Evolutionary conservation across 768 basidiomycete species (phyloP).

Genomic region (Hypholoma sublateritium): DNA sequence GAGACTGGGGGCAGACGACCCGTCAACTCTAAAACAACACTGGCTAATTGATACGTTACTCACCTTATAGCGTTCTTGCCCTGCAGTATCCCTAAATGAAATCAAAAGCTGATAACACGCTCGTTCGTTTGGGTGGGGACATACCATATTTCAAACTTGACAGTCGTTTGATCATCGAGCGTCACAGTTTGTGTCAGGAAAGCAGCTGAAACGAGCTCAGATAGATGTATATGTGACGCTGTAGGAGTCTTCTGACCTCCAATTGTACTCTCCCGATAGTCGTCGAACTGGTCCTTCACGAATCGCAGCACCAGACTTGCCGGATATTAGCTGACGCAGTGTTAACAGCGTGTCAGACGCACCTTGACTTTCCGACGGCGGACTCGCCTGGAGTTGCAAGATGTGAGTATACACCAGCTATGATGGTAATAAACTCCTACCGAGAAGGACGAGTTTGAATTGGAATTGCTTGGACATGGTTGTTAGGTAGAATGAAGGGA

Average conservation of each 20-base stretch:
- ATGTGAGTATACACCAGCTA: constrained; percentile 4
- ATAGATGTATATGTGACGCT: constrained; percentile 1
- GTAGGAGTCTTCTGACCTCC: constrained; percentile 54
- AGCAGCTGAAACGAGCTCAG: constrained; percentile 60
- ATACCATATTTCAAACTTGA: constrained; percentile 99
- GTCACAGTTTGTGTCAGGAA: constrained; percentile 98
- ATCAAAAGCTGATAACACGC: constrained; percentile 1
- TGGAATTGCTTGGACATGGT: constrained; percentile 91
- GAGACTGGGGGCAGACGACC: constrained; percentile 28
- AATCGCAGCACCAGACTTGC: constrained; percentile 89
- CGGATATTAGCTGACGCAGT: constrained; percentile 24
- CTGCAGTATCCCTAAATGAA: constrained; percentile 82
- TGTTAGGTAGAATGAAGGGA: constrained; percentile 25
- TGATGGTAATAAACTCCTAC: constrained; percentile 40
- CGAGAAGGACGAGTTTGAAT: constrained; percentile 96
- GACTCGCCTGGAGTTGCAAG: constrained; percentile 71
- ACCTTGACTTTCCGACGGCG: constrained; percentile 97
- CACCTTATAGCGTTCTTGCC: constrained; percentile 93
- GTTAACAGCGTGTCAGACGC: constrained; percentile 23
- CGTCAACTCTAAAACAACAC: constrained; percentile 15
- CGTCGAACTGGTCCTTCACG: constrained; percentile 95
- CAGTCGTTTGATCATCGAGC: constrained; percentile 82
- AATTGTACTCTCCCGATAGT: constrained; percentile 93
- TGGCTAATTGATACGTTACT: constrained; percentile 21
- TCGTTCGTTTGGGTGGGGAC: constrained; percentile 17